phyloP scores from a whole-genome alignment of 2,329 filamentous ascomycete species.

The Pseudogymnoascus destructans region DNA sequence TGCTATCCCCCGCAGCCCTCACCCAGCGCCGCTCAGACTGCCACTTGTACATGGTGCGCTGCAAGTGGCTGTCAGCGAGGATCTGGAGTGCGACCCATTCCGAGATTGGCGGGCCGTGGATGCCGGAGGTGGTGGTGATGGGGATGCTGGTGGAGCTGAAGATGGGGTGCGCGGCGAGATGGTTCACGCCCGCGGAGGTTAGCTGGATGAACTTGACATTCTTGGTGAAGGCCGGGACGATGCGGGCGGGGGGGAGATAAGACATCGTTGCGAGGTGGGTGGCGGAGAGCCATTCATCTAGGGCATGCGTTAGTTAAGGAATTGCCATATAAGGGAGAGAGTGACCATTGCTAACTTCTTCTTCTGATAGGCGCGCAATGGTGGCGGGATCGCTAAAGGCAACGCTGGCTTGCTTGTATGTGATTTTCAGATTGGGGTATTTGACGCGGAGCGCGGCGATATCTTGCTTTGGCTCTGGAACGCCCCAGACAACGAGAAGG shows the following conservation, averaged over 20 bases:
- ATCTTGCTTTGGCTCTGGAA: slow-evolving; percentile 29
- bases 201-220: slow-evolving; percentile 28
- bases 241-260: slow-evolving; percentile 18
- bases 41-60: slow-evolving; percentile 39
- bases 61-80: slow-evolving; percentile 42
- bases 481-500: slow-evolving; percentile 33
- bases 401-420: slow-evolving; percentile 27
- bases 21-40: slow-evolving; percentile 45
- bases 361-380: slow-evolving; percentile 8
- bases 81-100: slow-evolving; percentile 55
- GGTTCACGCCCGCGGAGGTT: slow-evolving; percentile 26
- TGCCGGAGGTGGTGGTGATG: slow-evolving; percentile 26
- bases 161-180: slow-evolving; percentile 19
- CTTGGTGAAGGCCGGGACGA: slow-evolving; percentile 15
- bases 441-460: slow-evolving; percentile 29
- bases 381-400: slow-evolving; percentile 2
- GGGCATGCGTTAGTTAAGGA: not conserved
- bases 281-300: not conserved
- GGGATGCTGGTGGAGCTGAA: slow-evolving; percentile 27
- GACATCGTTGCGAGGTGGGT: slow-evolving; percentile 26
- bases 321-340: slow-evolving; percentile 13
- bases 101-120: slow-evolving; percentile 43
- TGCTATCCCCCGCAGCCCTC: slow-evolving; percentile 16
- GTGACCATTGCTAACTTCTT: slow-evolving; percentile 11
- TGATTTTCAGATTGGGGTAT: slow-evolving; percentile 34